These are phyloP conservation scores for Ogataea haglerorum DNA, from an alignment of 805 yeast genomes.

Conservation along the genomic window DNA sequence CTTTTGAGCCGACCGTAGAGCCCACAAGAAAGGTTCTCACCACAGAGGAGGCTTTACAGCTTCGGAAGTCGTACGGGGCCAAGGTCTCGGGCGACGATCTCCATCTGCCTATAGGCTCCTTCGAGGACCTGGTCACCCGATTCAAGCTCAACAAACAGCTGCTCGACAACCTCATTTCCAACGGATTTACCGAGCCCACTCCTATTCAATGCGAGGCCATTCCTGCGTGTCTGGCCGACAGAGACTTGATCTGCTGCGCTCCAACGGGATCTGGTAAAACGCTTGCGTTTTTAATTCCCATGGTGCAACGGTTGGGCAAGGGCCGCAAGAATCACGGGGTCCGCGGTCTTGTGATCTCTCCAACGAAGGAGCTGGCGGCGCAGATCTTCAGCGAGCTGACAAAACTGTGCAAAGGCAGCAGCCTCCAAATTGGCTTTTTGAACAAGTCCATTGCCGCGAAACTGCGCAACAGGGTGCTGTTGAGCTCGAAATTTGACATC, in stretches of 20 bases:
- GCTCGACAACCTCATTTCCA: constrained; percentile 58
- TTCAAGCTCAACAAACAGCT: constrained; percentile 61
- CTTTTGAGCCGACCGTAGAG: constrained; percentile 29
- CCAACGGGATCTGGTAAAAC: constrained; percentile 99
- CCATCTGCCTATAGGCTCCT: constrained; percentile 89
- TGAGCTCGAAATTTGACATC: constrained; percentile 67
- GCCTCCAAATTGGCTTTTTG: constrained; percentile 58
- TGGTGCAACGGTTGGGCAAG: constrained; percentile 49
- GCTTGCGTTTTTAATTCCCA: constrained; percentile 80
- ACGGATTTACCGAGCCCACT: constrained; percentile 82
- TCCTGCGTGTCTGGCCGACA: constrained; percentile 62
- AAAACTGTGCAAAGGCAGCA: constrained; percentile 53
- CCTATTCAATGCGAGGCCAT: constrained; percentile 90
- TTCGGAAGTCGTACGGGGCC: constrained; percentile 59
- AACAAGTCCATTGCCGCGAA: constrained; percentile 71
- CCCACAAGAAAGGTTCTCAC: constrained; percentile 38
- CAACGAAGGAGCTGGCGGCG: constrained; percentile 89
- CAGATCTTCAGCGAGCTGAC: constrained; percentile 75
- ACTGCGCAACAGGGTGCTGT: constrained; percentile 56
- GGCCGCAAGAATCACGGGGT: constrained; percentile 44
- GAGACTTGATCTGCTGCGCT: constrained; percentile 90
- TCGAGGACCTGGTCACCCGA: constrained; percentile 71
- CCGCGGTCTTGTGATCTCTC: constrained; percentile 79
- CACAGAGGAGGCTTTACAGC: constrained; percentile 54
- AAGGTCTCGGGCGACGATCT: constrained; percentile 81